These are phyloP conservation scores for Malbranchea zuffiana DNA, from an alignment of 2,329 filamentous ascomycete genomes.

Conservation along the genomic window DNA sequence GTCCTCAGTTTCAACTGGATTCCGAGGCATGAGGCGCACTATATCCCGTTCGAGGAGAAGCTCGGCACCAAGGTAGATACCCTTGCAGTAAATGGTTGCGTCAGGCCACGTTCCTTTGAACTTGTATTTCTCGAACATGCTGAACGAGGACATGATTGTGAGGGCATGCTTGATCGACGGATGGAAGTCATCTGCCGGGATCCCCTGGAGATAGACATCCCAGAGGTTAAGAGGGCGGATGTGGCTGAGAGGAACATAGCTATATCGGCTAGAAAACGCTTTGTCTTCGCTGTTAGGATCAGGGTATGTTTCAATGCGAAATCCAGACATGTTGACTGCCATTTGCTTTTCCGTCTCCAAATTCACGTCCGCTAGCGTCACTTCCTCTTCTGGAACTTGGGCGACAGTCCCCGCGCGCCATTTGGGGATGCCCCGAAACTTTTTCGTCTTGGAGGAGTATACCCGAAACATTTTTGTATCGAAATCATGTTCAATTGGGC, in stretches of 20 bases:
- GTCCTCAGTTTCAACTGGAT: conserved; percentile 18
- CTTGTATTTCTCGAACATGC: conserved; percentile 41
- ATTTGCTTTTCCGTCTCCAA: conserved; percentile 29
- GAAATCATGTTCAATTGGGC: conserved; percentile 29
- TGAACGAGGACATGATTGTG: conserved; percentile 43
- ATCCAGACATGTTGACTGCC: conserved; percentile 42
- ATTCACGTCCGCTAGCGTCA: conserved; percentile 38
- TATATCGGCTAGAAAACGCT: conserved; percentile 42
- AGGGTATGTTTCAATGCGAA: conserved; percentile 48
- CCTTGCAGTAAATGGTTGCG: conserved; percentile 42
- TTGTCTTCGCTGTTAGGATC: conserved; percentile 43
- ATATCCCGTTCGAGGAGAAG: conserved; percentile 44
- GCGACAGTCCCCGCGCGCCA: conserved; percentile 51
- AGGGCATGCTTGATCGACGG: conserved; percentile 46
- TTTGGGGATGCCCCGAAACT: conserved; percentile 30
- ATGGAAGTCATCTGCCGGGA: conserved; percentile 37
- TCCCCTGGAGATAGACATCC: conserved; percentile 38
- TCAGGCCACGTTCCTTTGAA: conserved; percentile 47
- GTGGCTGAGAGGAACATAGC: conserved; percentile 44
- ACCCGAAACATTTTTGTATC: conserved; percentile 22
- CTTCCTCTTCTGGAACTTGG: conserved; percentile 38
- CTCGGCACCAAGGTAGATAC: conserved; percentile 48
- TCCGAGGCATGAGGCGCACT: conserved; percentile 39
- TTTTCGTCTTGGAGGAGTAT: conserved; percentile 24
- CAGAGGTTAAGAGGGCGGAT: conserved; percentile 47